Evolutionary conservation across 371 early-diverging fungal genomes (phyloP).

Genomic region (Massospora cicadina): DNA sequence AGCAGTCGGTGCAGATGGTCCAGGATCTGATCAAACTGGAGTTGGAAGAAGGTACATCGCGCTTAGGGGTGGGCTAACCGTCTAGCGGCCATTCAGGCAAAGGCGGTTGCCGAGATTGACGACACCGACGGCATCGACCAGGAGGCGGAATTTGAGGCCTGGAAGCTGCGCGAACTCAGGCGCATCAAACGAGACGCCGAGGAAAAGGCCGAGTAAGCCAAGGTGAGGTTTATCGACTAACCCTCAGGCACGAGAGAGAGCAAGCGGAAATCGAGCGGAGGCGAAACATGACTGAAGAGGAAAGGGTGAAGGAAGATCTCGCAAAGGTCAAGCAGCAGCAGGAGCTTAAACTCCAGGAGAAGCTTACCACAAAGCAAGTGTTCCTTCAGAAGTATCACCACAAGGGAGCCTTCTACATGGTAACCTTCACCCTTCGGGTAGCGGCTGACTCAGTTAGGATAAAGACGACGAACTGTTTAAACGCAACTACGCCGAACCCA

Average conservation of each 20-base stretch:
- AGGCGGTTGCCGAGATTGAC: conserved; percentile 36
- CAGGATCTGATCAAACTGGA: conserved; percentile 48
- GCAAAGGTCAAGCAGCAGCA: conserved; percentile 29
- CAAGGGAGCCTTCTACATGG: conserved; percentile 71
- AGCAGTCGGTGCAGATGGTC: conserved; percentile 54
- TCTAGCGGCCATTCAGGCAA: conserved; percentile 9
- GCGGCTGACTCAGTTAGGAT: conserved; percentile 19
- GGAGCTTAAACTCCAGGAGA: conserved; percentile 29
- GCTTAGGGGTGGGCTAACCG: conserved; percentile 9
- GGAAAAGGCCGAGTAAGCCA: conserved; percentile 43
- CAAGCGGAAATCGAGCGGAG: conserved; percentile 61
- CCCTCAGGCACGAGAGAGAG: conserved; percentile 43
- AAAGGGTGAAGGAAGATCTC: conserved; percentile 44
- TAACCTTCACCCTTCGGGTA: conserved; percentile 12
- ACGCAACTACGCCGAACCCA: conserved; percentile 56
- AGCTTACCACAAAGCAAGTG: conserved; percentile 21
- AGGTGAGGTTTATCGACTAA: conserved; percentile 1
- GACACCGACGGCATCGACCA: conserved; percentile 81
- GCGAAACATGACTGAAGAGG: conserved; percentile 65
- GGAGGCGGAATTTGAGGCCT: conserved; percentile 71
- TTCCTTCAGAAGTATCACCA: conserved; percentile 76
- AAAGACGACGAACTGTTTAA: conserved; percentile 35
- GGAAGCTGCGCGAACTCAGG: conserved; percentile 81
- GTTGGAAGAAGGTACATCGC: conserved; percentile 17
- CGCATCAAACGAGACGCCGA: conserved; percentile 78